Evolutionary conservation across 1,284 basidiomycete species (phyloP), one percentile per base, ranked within the genome.

Genomic region (Tausonia pullulans): DNA sequence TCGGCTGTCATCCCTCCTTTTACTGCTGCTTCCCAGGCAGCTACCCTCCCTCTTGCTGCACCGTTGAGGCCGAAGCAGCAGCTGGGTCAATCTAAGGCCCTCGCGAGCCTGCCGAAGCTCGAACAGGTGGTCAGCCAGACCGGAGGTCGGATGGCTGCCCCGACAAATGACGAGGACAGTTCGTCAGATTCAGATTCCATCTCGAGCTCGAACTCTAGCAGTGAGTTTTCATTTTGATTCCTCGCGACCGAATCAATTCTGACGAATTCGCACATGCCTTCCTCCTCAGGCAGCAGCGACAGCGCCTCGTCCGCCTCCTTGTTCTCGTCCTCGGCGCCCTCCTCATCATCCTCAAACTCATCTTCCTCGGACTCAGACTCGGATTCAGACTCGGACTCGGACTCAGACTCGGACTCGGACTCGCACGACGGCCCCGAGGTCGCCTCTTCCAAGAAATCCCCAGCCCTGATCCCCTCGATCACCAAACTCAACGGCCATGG

Each of bases 311-410:
- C 62, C 57, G 40, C 62, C 40, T 68, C 67, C 3, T 57, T 62
- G 3, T 67, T 69, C 40, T 67, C 67, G 46, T 46, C 61, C 43
- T 66, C 66, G 10, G 67, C 67, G 10, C 67, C 69, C 11, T 71
- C 71, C 14, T 50, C 50, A 5, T 66, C 67, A 1, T 69, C 69
- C 11, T 70, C 69, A 2, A 56, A 40, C 39, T 68, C 69, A 0
- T 71, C 71, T 13, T 66, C 64, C 9, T 67, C 67, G 3, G 60
- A 61, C 51, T 61, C 60, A 9, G 13, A 41, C 14, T 52, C 67
- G 3, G 60, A 61, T 41, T 61, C 60, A 9, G 13, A 41, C 14
- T 52, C 60, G 50, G 49, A 52, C 58, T 60, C 58, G 49, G 49
- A 52, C 40, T 52, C 49, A 11, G 50, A 16, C 14, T 50, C 60